Percentiles rank a stretch among this genome's conserved stretches.
Evolutionary conservation across 2,329 filamentous ascomycete genomes (phyloP).

Genomic region (Cercospora sojina): DNA sequence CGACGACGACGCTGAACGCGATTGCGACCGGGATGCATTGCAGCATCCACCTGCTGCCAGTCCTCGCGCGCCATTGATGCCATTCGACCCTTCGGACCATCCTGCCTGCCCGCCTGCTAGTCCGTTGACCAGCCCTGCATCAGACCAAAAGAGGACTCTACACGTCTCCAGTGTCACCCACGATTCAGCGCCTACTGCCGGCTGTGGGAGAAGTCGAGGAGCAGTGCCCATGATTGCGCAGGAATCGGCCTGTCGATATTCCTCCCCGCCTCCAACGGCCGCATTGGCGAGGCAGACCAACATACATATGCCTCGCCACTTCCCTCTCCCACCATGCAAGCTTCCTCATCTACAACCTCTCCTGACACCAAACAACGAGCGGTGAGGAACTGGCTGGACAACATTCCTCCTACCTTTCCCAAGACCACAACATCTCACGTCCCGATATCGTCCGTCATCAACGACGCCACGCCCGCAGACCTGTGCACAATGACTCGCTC

Average conservation of each 20-base stretch:
- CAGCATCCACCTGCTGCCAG: not conserved
- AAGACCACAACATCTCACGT: not conserved
- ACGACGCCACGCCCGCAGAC: slow-evolving; percentile 3
- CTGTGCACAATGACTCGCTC: slow-evolving; percentile 24
- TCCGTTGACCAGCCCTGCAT: slow-evolving; percentile 20
- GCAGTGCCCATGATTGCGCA: slow-evolving; percentile 18
- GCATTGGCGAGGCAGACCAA: not conserved
- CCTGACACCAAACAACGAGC: slow-evolving; percentile 9
- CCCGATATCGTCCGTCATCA: slow-evolving; percentile 8
- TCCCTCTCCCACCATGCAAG: not conserved
- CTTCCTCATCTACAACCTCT: slow-evolving; percentile 8
- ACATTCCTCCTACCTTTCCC: slow-evolving; percentile 12
- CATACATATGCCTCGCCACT: slow-evolving; percentile 15
- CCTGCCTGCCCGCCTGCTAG: slow-evolving; percentile 15
- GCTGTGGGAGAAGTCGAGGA: slow-evolving; percentile 14
- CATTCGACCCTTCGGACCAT: slow-evolving; percentile 11
- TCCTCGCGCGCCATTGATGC: slow-evolving; percentile 16
- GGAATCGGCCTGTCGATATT: slow-evolving; percentile 13
- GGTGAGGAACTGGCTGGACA: slow-evolving; percentile 15
- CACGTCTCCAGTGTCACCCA: slow-evolving; percentile 23
- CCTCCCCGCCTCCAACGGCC: slow-evolving; percentile 9
- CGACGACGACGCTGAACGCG: slow-evolving; percentile 14
- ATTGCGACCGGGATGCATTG: not conserved
- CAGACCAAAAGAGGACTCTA: slow-evolving; percentile 19
- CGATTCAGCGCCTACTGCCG: slow-evolving; percentile 24